Evolutionary conservation across 441 rosid genomes (phyloP).

Genomic region (Jatropha podagrica): DNA sequence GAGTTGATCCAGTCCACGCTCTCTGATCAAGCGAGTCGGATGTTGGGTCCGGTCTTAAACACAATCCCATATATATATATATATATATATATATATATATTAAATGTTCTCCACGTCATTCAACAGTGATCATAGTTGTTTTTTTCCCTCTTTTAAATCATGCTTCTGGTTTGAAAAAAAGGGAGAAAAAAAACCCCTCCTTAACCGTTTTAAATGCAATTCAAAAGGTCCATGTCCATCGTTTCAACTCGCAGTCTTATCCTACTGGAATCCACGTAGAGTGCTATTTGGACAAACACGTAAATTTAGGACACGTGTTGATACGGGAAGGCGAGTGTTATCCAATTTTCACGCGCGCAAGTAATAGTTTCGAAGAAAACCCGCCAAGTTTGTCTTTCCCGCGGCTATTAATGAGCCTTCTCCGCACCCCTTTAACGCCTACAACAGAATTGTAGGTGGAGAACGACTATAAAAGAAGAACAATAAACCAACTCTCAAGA

Average conservation of each 20-base stretch:
- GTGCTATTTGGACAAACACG: background rate
- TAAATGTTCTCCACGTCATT: too few relatives aligned
- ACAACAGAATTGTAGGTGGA: background rate
- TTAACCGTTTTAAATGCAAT: conserved; percentile 21
- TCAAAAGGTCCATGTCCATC: background rate
- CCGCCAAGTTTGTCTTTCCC: conserved; percentile 46
- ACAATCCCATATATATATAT: too few relatives aligned
- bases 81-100: too few relatives aligned
- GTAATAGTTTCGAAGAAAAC: background rate
- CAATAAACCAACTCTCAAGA: background rate
- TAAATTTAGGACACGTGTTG: background rate
- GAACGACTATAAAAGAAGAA: background rate
- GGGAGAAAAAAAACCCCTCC: background rate
- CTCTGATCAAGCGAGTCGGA: too few relatives aligned
- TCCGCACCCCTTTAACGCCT: conserved; percentile 38
- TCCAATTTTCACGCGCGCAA: background rate
- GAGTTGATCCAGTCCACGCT: too few relatives aligned
- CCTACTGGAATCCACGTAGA: background rate
- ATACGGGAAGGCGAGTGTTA: background rate
- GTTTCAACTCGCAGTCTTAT: background rate
- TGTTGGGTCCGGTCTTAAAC: too few relatives aligned
- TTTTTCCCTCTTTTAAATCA: background rate
- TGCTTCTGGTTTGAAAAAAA: too few relatives aligned
- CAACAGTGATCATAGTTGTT: background rate
- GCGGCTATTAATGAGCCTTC: conserved; percentile 63